Conservation (phyloP, 2,329 filamentous ascomycete species). For the Cladosporium oxysporum region DNA sequence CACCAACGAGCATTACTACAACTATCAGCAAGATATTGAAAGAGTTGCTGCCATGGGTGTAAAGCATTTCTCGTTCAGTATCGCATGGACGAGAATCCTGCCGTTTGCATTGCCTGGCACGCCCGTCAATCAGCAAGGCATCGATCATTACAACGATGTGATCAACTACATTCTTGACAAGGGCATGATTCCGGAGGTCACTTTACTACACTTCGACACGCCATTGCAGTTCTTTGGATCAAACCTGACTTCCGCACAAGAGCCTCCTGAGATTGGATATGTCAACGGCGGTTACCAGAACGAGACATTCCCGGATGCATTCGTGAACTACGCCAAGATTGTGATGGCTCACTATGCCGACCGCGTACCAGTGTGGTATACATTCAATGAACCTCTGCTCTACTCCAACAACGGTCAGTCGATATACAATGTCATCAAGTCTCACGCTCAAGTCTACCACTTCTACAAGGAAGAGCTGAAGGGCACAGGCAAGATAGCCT, state of each 20-base stretch:
- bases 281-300: conserved; percentile 37
- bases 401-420: conserved; percentile 15
- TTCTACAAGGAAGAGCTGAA: conserved; percentile 59
- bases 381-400: conserved; percentile 40
- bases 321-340: conserved; percentile 39
- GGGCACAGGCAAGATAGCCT: conserved; percentile 52
- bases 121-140: conserved; percentile 49
- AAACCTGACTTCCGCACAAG: conserved; percentile 25
- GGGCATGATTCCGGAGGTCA: conserved; percentile 48
- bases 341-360: conserved; percentile 41
- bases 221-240: conserved; percentile 20
- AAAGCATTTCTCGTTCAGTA: conserved; percentile 44
- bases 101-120: conserved; percentile 49
- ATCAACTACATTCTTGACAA: conserved; percentile 43
- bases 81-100: conserved; percentile 52
- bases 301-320: conserved; percentile 34
- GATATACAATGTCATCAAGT: conserved; percentile 25
- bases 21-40: conserved; percentile 43
- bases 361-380: conserved; percentile 43
- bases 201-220: conserved; percentile 49
- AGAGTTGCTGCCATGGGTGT: conserved; percentile 43
- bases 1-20: conserved; percentile 52
- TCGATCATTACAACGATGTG: conserved; percentile 52
- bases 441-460: conserved; percentile 30
- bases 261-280: conserved; percentile 30